Evolutionary conservation across 176 grass and related monocot genomes (phyloP), one percentile per base, ranked within the genome.

Genomic region (Dactylis glomerata): DNA sequence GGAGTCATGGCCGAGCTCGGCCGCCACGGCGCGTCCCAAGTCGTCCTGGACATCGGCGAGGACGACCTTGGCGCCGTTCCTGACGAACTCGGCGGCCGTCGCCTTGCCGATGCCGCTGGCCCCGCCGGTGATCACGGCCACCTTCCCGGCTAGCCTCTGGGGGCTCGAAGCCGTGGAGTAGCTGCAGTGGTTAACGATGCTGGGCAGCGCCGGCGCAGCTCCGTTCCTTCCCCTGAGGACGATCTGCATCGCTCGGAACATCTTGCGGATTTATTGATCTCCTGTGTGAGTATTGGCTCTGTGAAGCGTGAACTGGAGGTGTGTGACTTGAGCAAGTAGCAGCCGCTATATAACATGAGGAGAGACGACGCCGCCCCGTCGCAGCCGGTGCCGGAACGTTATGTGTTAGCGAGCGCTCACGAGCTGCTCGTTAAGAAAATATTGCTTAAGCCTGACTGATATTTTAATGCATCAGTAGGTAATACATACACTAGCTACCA

Each of bases 71-170:
- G 63, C 79, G 32, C 63, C 79, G 10, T 69, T 69, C 31, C 22
- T 1, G 79, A 69, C 5, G 64, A 81, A 81, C 79, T 81, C 79
- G 2, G 0, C 7, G 0, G 79, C 79, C 0, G 79, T 81, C 2
- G 6, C 79, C 31, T 51, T 26, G 13, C 78, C 78, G 42, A 81
- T 81, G 78, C 44, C 78, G 12, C 62, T 37, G 2, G 62, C 62
- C 0, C 27, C 79, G 30, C 79, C 79, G 4, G 79, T 81, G 44
- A 80, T 68, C 20, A 81, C 31, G 3, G 79, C 79, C 46, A 81
- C 79, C 79, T 69, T 81, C 0, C 79, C 79, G 0, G 64, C 79
- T 14, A 69, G 11, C 46, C 75, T 24, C 54, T 41, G 76, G 8
- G 76, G 17, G 33, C 1, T 3, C 0, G 76, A 16, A 1, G 77